Evolutionary conservation across 371 early-diverging fungal genomes (phyloP).

Genomic region (Polyrhizophydium stewartii): DNA sequence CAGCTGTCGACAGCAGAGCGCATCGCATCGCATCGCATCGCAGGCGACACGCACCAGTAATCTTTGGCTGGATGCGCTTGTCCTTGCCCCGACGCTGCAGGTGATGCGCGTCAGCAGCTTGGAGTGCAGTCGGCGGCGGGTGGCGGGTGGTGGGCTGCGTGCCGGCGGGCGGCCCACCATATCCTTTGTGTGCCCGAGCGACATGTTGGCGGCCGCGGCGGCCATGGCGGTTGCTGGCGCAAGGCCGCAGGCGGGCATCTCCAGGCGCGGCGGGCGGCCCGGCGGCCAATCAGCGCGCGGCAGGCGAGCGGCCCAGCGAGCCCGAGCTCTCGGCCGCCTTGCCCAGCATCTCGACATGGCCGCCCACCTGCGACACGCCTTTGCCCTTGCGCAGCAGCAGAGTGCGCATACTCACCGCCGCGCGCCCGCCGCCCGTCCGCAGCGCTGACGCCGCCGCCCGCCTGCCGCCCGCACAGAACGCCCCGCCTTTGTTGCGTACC

Average conservation of each 20-base stretch:
- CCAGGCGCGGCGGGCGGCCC: no score
- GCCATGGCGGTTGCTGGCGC: no score
- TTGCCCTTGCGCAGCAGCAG: slow-evolving; percentile 5
- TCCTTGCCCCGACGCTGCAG: not conserved
- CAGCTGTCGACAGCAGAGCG: no score
- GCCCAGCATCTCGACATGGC: slow-evolving; percentile 16
- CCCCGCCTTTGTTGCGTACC: slow-evolving; percentile 87
- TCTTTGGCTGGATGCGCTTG: not conserved
- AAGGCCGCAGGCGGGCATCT: no score
- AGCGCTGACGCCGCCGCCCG: no score
- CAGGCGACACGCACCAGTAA: not conserved
- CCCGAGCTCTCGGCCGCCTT: no score
- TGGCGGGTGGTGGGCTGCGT: not conserved
- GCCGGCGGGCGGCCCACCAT: not conserved
- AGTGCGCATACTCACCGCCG: not conserved
- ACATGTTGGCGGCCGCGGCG: no score
- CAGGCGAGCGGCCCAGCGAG: no score
- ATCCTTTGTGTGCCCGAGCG: not conserved
- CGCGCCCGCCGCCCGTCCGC: no score
- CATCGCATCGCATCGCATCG: no score
- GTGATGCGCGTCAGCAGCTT: not conserved
- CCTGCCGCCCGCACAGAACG: slow-evolving; percentile 16
- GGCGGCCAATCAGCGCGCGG: no score
- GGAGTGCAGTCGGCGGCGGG: not conserved
- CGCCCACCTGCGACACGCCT: slow-evolving; percentile 6